A percentile compares a stretch with the other conserved stretches of the same genome.
These are phyloP conservation scores for Dactylellina sp. DNA, from an alignment of 2,329 filamentous ascomycete genomes.

Conservation along the genomic window DNA sequence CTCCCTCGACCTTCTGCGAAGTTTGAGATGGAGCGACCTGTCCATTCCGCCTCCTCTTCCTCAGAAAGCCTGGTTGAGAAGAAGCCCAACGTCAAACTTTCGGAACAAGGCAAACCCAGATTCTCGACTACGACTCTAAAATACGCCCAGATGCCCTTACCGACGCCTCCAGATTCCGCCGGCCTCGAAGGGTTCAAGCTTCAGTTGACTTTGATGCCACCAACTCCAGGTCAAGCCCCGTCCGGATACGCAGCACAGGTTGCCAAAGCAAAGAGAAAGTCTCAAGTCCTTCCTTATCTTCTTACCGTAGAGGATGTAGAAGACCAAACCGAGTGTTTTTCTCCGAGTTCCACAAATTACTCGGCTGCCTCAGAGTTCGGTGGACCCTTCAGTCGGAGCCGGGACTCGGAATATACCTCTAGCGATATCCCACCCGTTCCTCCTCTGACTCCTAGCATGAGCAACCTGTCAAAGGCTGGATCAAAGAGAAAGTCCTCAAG, in stretches of 20 bases:
- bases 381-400: constrained; percentile 32
- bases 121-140: constrained; percentile 53
- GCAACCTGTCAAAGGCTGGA: constrained; percentile 41
- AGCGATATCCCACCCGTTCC: constrained; percentile 43
- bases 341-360: constrained; percentile 55
- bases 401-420: constrained; percentile 36
- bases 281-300: constrained; percentile 49
- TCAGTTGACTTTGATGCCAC: constrained; percentile 55
- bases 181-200: constrained; percentile 54
- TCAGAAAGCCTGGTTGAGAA: constrained; percentile 44
- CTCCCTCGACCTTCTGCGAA: constrained; percentile 52
- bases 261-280: constrained; percentile 27
- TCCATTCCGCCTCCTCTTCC: constrained; percentile 36
- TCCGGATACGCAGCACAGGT: constrained; percentile 34
- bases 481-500: constrained; percentile 48
- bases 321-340: constrained; percentile 53
- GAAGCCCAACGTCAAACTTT: constrained; percentile 21
- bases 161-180: constrained; percentile 55
- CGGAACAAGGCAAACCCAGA: constrained; percentile 48
- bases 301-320: constrained; percentile 54
- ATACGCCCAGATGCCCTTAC: constrained; percentile 55
- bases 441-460: constrained; percentile 41
- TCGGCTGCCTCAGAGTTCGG: constrained; percentile 54
- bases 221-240: constrained; percentile 45
- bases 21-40: constrained; percentile 52